Evolutionary conservation across 2,329 filamentous ascomycete genomes (phyloP), one percentile per base, ranked within the genome.

Genomic region (Arthrobotrys musiformis): DNA sequence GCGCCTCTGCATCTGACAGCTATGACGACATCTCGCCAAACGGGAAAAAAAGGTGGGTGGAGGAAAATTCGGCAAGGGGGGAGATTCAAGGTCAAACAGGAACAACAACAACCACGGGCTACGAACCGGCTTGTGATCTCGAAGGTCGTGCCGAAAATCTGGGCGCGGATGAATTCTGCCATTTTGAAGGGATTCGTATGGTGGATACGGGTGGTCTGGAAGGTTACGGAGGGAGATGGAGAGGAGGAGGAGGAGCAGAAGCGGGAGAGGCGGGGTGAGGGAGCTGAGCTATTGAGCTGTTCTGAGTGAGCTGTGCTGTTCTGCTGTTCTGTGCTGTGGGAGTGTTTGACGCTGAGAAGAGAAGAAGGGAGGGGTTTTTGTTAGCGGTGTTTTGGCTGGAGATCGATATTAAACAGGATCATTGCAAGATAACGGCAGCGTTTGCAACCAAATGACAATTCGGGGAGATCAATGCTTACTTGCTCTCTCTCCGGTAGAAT

Each of bases 111-210:
- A 67, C 40, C 67, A 76, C 33, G 62, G 37, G 48, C 56, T 48
- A 74, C 82, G 79, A 89, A 97, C 93, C 95, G 92, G 86, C 94
- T 97, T 81, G 95, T 99, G 86, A 98, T 98, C 89, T 99, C 95
- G 84, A 99, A 99, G 82, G 95, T 98, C 79, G 95, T 99, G 84
- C 95, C 95, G 84, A 99, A 99, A 85, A 99, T 98, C 89, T 98
- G 94, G 84, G 94, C 94, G 86, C 95, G 92, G 83, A 99, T 93
- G 86, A 99, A 99, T 88, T 99, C 95, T 85, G 95, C 95, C 95
- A 99, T 98, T 84, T 83, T 90, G 89, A 67, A 15, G 40, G 61
- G 40, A 44, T 60, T 37, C 28, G 60, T 58, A 40, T 56, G 67
- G 46, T 64, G 35, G 46, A 58, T 22, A 46, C 17, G 44, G 28